These are phyloP conservation scores for Neofusicoccum umdonicola DNA, from an alignment of 2,329 filamentous ascomycete species.

Conservation along the genomic window DNA sequence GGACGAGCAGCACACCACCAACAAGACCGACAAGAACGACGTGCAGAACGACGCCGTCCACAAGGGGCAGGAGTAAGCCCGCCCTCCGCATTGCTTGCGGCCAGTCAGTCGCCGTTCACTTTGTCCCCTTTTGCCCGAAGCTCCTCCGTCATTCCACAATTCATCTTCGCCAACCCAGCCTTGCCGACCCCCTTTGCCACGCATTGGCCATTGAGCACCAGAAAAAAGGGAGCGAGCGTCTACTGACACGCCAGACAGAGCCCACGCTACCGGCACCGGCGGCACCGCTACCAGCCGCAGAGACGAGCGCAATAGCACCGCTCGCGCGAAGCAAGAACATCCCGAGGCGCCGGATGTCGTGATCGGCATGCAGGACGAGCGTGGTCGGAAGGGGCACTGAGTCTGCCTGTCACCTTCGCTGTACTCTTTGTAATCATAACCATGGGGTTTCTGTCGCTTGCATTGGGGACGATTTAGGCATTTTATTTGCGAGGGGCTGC, in stretches of 20 bases:
- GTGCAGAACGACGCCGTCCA: slow-evolving; percentile 32
- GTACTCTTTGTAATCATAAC: too few relatives aligned
- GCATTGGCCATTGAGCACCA: too few relatives aligned
- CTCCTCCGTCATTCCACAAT: neutral
- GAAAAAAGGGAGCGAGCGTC: too few relatives aligned
- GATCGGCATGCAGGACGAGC: slow-evolving; percentile 53
- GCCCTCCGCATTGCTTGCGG: neutral
- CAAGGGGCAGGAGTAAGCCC: slow-evolving; percentile 34
- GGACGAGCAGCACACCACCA: slow-evolving; percentile 29
- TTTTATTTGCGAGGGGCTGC: too few relatives aligned
- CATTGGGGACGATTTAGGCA: neutral
- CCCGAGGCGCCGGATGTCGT: slow-evolving; percentile 47
- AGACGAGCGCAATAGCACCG: slow-evolving; percentile 37
- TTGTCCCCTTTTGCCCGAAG: neutral
- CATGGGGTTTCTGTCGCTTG: too few relatives aligned
- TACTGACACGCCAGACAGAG: neutral
- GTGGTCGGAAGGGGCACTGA: slow-evolving; percentile 42
- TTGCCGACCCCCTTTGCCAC: too few relatives aligned
- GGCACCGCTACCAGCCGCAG: slow-evolving; percentile 40
- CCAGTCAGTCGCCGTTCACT: neutral
- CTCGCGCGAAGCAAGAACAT: slow-evolving; percentile 46
- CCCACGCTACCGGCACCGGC: slow-evolving; percentile 33
- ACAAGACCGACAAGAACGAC: slow-evolving; percentile 35
- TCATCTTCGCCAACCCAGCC: neutral
- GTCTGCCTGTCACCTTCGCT: neutral